Base-by-base conservation (phyloP, 1,284 basidiomycete genomes). In the Fistulinella cinereoalba region DNA sequence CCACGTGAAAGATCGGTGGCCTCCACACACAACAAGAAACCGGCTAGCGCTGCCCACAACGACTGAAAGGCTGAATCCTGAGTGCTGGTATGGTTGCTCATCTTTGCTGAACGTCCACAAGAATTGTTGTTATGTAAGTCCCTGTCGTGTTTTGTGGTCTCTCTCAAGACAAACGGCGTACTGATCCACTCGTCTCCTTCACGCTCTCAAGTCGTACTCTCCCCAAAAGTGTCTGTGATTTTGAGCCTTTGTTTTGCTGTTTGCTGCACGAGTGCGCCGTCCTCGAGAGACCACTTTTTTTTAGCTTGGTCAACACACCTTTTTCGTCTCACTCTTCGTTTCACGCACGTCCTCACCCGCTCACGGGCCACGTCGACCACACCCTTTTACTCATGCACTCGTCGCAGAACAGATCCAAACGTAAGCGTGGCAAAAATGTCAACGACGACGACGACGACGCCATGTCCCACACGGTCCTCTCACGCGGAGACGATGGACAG, bases 401-500 rank as follows among this genome's bases (percentile, higher is more conserved):
- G 46, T 56, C 69, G 41, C 74, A 79, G 51, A 69, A 67, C 60
- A 73, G 75, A 62, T 70, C 57, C 53, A 72, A 76, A 60, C 69
- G 77, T 53, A 69, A 72, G 56, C 73, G 74, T 62, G 67, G 66
- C 47, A 71, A 68, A 61, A 76, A 73, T 58, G 71, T 70, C 52
- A 71, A 72, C 54, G 77, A 74, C 56, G 73, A 76, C 57, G 79
- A 82, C 47, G 66, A 68, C 53, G 56, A 63, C 31, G 50, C 58
- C 45, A 61, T 57, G 51, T 57, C 65, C 57, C 57, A 76, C 67
- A 62, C 72, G 62, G 21, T 47, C 23, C 71, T 72, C 65, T 69
- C 76, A 65, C 75, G 74, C 63, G 64, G 61, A 54, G 75, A 77
- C 55, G 80, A 78, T 55, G 57, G 69, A 52, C 61, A 61, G 56